These are phyloP conservation scores for Brettanomyces naardenensis DNA, from an alignment of 805 yeast genomes.

Conservation along the genomic window DNA sequence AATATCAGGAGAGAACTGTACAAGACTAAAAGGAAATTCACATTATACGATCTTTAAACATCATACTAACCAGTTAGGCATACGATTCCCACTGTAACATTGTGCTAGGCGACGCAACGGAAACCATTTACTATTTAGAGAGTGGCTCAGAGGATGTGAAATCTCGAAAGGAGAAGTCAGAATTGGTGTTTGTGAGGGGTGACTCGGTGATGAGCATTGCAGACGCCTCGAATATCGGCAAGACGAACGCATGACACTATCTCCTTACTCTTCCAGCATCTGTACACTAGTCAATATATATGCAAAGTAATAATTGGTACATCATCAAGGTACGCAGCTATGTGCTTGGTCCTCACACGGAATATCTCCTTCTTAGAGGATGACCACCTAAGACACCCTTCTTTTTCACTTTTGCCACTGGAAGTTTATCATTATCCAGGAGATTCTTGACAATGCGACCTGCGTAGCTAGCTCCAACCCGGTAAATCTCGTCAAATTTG, in stretches of 20 bases:
- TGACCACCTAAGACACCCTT: slow-evolving; percentile 21
- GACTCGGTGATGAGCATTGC: slow-evolving; percentile 84
- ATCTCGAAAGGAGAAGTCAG: slow-evolving; percentile 51
- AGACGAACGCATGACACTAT: background rate
- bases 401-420: slow-evolving; percentile 49
- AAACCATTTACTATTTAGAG: slow-evolving; percentile 58
- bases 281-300: too few relatives aligned
- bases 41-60: background rate
- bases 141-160: slow-evolving; percentile 38
- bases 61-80: slow-evolving; percentile 35
- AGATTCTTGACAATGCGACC: slow-evolving; percentile 45
- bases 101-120: slow-evolving; percentile 89
- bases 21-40: background rate
- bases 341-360: slow-evolving; percentile 36
- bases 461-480: slow-evolving; percentile 75
- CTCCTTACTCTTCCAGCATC: background rate
- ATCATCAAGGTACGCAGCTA: too few relatives aligned
- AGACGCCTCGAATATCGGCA: slow-evolving; percentile 21
- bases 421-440: slow-evolving; percentile 46
- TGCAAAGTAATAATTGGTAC: background rate
- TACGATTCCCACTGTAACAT: slow-evolving; percentile 96
- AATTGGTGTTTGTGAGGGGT: slow-evolving; percentile 96
- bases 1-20: too few relatives aligned
- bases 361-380: slow-evolving; percentile 49
- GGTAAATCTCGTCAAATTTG: slow-evolving; percentile 82